phyloP scores from a whole-genome alignment of 257 asterid species.

The Petrea volubilis region DNA sequence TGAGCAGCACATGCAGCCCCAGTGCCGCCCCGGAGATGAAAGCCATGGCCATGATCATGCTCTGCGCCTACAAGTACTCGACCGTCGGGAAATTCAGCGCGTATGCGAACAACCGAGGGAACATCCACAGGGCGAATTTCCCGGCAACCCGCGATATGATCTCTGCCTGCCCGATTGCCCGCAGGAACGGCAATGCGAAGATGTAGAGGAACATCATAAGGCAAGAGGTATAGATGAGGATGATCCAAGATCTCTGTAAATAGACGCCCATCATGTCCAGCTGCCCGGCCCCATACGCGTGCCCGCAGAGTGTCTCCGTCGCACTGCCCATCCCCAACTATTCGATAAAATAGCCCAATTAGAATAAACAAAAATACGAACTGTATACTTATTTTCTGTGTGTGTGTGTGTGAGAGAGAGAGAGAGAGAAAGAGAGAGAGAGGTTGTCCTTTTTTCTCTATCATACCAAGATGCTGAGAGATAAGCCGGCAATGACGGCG shows the following conservation, averaged over 20 bases:
- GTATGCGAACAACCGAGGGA: slow-evolving; percentile 56
- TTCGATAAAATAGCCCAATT: too few relatives aligned
- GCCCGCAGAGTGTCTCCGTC: slow-evolving; percentile 58
- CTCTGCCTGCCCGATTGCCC: slow-evolving; percentile 40
- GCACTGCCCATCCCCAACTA: slow-evolving; percentile 68
- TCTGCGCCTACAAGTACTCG: slow-evolving; percentile 56
- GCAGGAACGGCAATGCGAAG: slow-evolving; percentile 38
- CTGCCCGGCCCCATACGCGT: slow-evolving; percentile 57
- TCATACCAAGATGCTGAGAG: slow-evolving; percentile 32
- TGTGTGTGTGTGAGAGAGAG: too few relatives aligned
- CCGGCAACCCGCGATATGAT: slow-evolving; percentile 44
- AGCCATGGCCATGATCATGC: slow-evolving; percentile 54
- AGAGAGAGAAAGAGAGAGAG: too few relatives aligned
- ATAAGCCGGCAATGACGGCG: slow-evolving; percentile 27
- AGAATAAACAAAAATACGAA: too few relatives aligned
- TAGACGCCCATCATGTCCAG: slow-evolving; percentile 47
- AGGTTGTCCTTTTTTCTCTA: too few relatives aligned
- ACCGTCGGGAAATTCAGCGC: slow-evolving; percentile 52
- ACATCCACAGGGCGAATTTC: slow-evolving; percentile 52
- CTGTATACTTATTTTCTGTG: too few relatives aligned
- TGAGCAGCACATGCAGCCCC: slow-evolving; percentile 34
- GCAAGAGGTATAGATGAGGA: slow-evolving; percentile 37
- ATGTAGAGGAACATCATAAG: slow-evolving; percentile 40
- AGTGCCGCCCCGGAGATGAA: slow-evolving; percentile 41
- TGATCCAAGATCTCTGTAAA: slow-evolving; percentile 56